Evolutionary conservation across 768 basidiomycete species (phyloP).

Genomic region (Pleurotus salmoneostramineus): DNA sequence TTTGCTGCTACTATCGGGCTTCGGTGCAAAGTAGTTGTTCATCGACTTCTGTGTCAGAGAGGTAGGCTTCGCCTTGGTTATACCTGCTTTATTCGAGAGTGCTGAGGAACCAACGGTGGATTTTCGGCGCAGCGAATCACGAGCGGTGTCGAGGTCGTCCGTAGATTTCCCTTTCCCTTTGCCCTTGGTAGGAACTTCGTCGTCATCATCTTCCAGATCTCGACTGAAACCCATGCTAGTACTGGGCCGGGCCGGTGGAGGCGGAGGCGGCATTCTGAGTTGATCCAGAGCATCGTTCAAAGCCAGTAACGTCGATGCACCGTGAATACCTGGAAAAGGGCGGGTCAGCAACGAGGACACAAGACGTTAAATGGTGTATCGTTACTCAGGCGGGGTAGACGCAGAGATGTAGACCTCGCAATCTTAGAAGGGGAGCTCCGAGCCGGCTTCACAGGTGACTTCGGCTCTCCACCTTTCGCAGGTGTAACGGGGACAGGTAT

Average conservation of each 20-base stretch:
- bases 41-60: background rate
- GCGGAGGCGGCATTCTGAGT: constrained; percentile 62
- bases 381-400: constrained; percentile 22
- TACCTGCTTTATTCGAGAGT: too few species aligned
- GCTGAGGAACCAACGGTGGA: too few species aligned
- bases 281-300: constrained; percentile 69
- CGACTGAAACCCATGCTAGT: constrained; percentile 67
- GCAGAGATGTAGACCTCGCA: constrained; percentile 24
- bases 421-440: constrained; percentile 28
- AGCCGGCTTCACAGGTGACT: constrained; percentile 16
- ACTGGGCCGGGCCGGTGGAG: constrained; percentile 60
- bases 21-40: background rate
- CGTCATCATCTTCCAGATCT: constrained; percentile 24
- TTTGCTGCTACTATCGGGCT: background rate
- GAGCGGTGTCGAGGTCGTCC: too few species aligned
- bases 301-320: constrained; percentile 52
- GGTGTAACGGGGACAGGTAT: constrained; percentile 22
- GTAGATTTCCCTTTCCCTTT: constrained; percentile 5
- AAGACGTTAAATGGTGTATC: constrained; percentile 13
- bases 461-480: constrained; percentile 12
- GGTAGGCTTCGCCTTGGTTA: too few species aligned
- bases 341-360: too few species aligned
- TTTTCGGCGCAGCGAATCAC: too few species aligned
- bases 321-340: constrained; percentile 19
- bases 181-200: constrained; percentile 12